Evolutionary conservation across 2,329 filamentous ascomycete genomes (phyloP).

Genomic region (Hymenoscyphus occultus): DNA sequence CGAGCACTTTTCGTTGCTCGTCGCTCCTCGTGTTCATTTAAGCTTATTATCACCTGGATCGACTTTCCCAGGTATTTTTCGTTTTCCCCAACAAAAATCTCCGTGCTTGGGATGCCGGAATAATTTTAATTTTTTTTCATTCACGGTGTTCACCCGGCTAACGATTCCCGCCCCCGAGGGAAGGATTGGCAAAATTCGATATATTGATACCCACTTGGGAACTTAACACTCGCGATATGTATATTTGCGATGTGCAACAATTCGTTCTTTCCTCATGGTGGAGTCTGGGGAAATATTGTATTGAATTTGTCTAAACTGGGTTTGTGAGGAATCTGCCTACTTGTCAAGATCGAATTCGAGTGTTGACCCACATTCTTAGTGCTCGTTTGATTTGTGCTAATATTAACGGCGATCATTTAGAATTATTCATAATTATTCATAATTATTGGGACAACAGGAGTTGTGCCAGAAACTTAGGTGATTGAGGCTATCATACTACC

Average conservation of each 20-base stretch:
- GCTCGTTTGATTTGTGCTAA: too few species aligned
- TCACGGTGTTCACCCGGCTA: background rate
- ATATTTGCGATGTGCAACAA: slow-evolving; percentile 5
- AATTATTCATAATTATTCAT: too few species aligned
- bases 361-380: too few species aligned
- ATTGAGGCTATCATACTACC: too few species aligned
- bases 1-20: background rate
- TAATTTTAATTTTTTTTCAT: background rate
- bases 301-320: too few species aligned
- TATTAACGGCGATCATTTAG: too few species aligned
- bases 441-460: too few species aligned
- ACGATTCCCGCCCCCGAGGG: background rate
- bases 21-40: slow-evolving; percentile 5
- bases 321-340: too few species aligned
- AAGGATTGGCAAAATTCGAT: background rate
- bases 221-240: slow-evolving; percentile 1
- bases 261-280: background rate
- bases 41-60: background rate
- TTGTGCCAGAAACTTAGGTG: too few species aligned
- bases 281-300: background rate
- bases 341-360: too few species aligned
- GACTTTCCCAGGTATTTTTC: background rate
- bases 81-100: background rate
- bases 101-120: too few species aligned
- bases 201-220: background rate